phyloP scores from a whole-genome alignment of 1,284 basidiomycete genomes.

The Irpex rosettiformis region DNA sequence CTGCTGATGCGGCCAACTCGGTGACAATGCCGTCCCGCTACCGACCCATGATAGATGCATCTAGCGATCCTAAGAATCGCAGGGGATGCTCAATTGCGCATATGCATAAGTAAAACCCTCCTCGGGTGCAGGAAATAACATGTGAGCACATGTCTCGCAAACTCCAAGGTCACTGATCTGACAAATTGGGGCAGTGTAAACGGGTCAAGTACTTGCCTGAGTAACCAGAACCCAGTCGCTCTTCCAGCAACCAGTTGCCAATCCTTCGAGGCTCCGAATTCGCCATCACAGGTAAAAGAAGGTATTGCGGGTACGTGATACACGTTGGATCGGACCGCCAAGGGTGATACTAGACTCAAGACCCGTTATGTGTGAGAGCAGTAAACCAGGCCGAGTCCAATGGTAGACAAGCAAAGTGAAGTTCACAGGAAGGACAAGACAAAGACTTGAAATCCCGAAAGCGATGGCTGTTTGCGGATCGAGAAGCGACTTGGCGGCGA shows the following conservation, averaged over 20 bases:
- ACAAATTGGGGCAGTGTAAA: background rate
- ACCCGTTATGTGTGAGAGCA: too few species aligned
- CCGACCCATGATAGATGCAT: background rate
- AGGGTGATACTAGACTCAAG: background rate
- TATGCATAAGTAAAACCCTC: background rate
- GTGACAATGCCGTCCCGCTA: background rate
- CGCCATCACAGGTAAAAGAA: conserved; percentile 2
- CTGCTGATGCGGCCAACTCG: background rate
- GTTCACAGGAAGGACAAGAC: background rate
- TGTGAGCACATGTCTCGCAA: background rate
- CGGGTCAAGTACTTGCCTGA: conserved; percentile 27
- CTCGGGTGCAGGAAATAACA: background rate
- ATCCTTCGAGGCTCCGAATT: conserved; percentile 26
- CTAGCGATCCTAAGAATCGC: background rate
- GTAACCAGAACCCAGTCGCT: conserved; percentile 33
- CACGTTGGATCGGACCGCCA: background rate
- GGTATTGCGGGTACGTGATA: background rate
- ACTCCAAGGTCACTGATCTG: background rate
- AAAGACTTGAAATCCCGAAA: background rate
- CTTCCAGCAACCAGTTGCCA: conserved; percentile 29
- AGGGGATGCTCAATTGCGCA: too few species aligned
- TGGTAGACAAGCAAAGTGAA: background rate
- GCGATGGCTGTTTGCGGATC: background rate
- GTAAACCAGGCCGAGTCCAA: background rate
- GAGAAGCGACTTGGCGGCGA: too few species aligned